These are phyloP conservation scores for Candida frijolesensis DNA, from an alignment of 1,139 yeast genomes.

Conservation along the genomic window DNA sequence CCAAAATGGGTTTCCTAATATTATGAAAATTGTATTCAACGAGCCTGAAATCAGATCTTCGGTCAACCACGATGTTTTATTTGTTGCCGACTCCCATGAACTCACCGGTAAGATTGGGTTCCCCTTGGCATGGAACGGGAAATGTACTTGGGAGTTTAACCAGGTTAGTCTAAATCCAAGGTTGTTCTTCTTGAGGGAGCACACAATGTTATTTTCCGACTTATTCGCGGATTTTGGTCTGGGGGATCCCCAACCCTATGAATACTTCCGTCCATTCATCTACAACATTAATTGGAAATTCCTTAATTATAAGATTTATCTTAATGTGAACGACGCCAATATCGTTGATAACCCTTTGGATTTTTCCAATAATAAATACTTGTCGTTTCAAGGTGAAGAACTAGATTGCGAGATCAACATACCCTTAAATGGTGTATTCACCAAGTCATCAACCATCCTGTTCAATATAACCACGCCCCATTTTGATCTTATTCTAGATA, in stretches of 20 bases:
- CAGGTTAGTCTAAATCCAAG: conserved; percentile 55
- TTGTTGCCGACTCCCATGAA: conserved; percentile 62
- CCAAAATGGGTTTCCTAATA: conserved; percentile 61
- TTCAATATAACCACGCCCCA: conserved; percentile 59
- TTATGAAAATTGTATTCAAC: conserved; percentile 48
- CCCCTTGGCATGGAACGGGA: conserved; percentile 84
- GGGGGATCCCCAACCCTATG: conserved; percentile 75
- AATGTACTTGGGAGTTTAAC: conserved; percentile 66
- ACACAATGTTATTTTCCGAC: conserved; percentile 73
- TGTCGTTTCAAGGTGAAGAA: conserved; percentile 72
- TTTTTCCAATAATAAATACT: conserved; percentile 73
- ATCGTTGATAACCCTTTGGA: conserved; percentile 89
- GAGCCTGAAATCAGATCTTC: conserved; percentile 75
- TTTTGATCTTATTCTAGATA: conserved; percentile 64
- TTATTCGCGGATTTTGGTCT: conserved; percentile 74
- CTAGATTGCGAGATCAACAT: conserved; percentile 50
- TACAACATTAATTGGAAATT: conserved; percentile 65
- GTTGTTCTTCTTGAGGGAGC: conserved; percentile 80
- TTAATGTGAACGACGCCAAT: conserved; percentile 85
- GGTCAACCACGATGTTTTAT: conserved; percentile 82
- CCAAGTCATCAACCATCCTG: conserved; percentile 56
- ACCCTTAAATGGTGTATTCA: conserved; percentile 64
- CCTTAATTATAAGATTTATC: conserved; percentile 56
- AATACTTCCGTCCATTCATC: conserved; percentile 68
- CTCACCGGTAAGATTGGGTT: conserved; percentile 60